These are phyloP conservation scores for Carex pumila DNA, from an alignment of 176 grass and related monocot genomes.

Conservation along the genomic window DNA sequence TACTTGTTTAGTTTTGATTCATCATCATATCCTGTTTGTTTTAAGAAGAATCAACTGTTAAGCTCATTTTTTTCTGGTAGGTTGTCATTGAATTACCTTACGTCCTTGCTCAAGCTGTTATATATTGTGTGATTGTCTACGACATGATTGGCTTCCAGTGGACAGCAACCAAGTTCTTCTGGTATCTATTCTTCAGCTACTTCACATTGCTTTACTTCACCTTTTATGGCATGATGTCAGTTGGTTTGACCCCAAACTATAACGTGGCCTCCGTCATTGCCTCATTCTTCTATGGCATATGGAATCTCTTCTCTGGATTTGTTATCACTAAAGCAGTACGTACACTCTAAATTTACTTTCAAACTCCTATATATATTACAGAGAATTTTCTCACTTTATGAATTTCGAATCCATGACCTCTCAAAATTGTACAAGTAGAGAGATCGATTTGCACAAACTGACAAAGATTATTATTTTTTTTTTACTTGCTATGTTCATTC, in stretches of 20 bases:
- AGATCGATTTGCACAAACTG: not conserved
- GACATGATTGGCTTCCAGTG: slow-evolving; percentile 37
- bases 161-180: slow-evolving; percentile 32
- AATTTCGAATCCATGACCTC: not conserved
- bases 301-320: slow-evolving; percentile 42
- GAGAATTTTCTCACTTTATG: too few relatives aligned
- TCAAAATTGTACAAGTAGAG: not conserved
- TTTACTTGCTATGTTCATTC: too few relatives aligned
- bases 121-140: slow-evolving; percentile 33
- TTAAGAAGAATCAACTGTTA: not conserved
- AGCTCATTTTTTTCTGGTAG: slow-evolving; percentile 12
- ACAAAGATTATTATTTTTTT: not conserved
- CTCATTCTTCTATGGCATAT: slow-evolving; percentile 21
- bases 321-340: slow-evolving; percentile 32
- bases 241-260: slow-evolving; percentile 34
- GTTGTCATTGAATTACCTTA: slow-evolving; percentile 35
- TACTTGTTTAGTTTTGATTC: not conserved
- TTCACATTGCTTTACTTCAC: slow-evolving; percentile 47
- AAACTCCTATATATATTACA: too few relatives aligned
- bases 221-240: slow-evolving; percentile 41
- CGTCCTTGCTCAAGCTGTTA: slow-evolving; percentile 11
- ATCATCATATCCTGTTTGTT: not conserved
- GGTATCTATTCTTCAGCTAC: slow-evolving; percentile 42
- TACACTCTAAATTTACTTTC: not conserved
- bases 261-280: slow-evolving; percentile 13